Evolutionary conservation across 2,329 filamentous ascomycete genomes (phyloP).

Genomic region (Raffaelea albimanens): DNA sequence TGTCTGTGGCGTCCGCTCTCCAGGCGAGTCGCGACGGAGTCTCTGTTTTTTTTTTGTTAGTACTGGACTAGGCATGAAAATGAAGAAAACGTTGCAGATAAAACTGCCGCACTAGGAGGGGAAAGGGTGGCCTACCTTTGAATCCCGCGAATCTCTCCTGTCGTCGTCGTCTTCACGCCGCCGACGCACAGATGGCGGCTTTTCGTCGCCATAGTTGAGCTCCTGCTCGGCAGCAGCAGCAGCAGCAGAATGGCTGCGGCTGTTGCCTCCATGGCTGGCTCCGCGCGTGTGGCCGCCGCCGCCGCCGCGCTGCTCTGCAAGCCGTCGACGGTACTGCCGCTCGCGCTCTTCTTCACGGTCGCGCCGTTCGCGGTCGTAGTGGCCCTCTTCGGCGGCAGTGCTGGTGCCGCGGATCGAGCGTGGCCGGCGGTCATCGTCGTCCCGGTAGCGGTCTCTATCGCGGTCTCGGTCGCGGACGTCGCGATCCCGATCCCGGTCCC

Average conservation of each 20-base stretch:
- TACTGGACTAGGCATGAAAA: slow-evolving; percentile 17
- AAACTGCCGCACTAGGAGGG: no score
- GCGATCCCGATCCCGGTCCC: slow-evolving; percentile 20
- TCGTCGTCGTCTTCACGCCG: slow-evolving; percentile 70
- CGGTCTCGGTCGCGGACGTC: slow-evolving; percentile 24
- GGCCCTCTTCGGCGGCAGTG: slow-evolving; percentile 48
- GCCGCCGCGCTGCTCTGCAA: slow-evolving; percentile 52
- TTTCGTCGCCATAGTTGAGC: slow-evolving; percentile 79
- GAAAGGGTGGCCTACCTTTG: slow-evolving; percentile 48
- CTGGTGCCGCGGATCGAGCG: slow-evolving; percentile 35
- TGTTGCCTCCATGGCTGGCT: no score
- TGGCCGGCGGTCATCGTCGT: slow-evolving; percentile 28
- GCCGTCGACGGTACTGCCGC: slow-evolving; percentile 71
- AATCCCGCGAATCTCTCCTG: slow-evolving; percentile 54
- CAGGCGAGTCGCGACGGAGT: slow-evolving; percentile 40
- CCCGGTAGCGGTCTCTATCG: slow-evolving; percentile 24
- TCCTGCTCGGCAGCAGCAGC: slow-evolving; percentile 39
- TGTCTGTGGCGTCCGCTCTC: slow-evolving; percentile 53
- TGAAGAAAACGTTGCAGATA: no score
- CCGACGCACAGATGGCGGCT: slow-evolving; percentile 53
- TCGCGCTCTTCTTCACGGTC: slow-evolving; percentile 88
- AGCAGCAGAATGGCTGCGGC: no score
- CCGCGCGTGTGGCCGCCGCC: no score
- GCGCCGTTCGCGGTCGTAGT: slow-evolving; percentile 78
- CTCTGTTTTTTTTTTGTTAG: slow-evolving; percentile 32